Evolutionary conservation across 257 asterid species (phyloP).

Genomic region (Solanum ahanhuiri): DNA sequence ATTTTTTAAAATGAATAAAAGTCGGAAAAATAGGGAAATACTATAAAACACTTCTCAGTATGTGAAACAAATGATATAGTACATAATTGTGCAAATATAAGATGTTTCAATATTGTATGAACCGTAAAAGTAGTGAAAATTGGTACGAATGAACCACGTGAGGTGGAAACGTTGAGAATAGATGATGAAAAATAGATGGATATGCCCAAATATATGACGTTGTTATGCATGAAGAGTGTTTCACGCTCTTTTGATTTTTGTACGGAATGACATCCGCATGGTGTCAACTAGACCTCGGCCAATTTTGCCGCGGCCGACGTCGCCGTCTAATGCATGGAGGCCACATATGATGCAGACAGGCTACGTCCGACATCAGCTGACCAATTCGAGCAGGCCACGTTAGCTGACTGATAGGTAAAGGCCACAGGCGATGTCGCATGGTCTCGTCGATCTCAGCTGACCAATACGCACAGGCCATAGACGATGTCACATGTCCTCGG

Average conservation of each 20-base stretch:
- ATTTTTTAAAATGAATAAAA: neutral
- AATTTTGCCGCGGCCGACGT: accelerated
- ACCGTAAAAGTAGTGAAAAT: neutral
- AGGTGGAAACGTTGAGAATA: too few species aligned
- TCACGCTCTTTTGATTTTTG: neutral
- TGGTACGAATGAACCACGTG: neutral
- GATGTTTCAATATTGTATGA: too few species aligned
- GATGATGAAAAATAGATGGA: neutral
- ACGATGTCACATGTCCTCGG: neutral
- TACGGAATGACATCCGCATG: neutral
- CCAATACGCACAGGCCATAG: neutral
- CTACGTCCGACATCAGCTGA: accelerated
- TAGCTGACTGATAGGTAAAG: too few species aligned
- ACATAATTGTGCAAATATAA: neutral
- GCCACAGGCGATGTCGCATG: too few species aligned
- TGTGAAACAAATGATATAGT: neutral
- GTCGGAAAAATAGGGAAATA: neutral
- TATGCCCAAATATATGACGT: too few species aligned
- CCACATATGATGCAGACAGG: neutral
- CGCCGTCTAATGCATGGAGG: accelerated
- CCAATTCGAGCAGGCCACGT: too few species aligned
- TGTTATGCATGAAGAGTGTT: neutral
- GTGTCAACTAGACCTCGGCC: neutral
- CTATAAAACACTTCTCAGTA: too few species aligned
- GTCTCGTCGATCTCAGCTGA: too few species aligned